Evolutionary conservation across 2,329 filamentous ascomycete species (phyloP).

Genomic region (Trichoderma atroviride): DNA sequence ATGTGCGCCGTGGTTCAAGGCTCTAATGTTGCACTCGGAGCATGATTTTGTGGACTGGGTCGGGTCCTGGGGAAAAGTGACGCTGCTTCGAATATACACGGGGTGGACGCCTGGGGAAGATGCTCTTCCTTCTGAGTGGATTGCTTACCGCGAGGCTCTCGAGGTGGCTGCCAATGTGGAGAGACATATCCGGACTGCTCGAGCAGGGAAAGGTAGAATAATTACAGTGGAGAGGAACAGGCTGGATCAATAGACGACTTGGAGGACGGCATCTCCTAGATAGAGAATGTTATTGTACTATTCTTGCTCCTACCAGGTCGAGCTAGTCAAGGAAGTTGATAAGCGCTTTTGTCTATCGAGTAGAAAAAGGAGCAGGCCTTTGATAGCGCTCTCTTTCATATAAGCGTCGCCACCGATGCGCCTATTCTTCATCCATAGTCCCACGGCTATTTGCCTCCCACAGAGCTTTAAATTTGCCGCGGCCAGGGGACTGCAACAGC

Average conservation of each 20-base stretch:
- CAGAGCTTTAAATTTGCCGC: constrained; percentile 32
- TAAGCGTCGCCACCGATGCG: too few species aligned
- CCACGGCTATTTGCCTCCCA: constrained; percentile 36
- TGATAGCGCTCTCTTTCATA: too few species aligned
- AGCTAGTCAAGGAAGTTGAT: neutral
- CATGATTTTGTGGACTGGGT: constrained; percentile 58
- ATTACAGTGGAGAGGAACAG: constrained; percentile 52
- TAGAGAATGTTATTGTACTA: neutral
- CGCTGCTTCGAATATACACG: constrained; percentile 47
- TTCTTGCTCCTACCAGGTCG: neutral
- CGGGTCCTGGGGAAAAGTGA: constrained; percentile 56
- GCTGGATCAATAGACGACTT: constrained; percentile 24
- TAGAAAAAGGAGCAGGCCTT: too few species aligned
- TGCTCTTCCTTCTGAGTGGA: constrained; percentile 38
- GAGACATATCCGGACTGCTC: constrained; percentile 49
- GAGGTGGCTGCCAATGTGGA: constrained; percentile 49
- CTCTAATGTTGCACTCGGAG: constrained; percentile 47
- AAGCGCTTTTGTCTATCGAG: neutral
- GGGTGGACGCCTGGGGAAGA: constrained; percentile 47
- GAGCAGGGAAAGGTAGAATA: constrained; percentile 53
- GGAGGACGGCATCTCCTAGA: neutral
- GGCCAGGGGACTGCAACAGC: constrained; percentile 26
- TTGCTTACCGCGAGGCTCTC: constrained; percentile 41
- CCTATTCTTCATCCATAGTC: neutral
- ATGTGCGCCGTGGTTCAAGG: constrained; percentile 58